Evolutionary conservation across 225 moss, liverwort and hornwort genomes (phyloP), one percentile per base, ranked within the genome.

Genomic region (Bryum argenteum): DNA sequence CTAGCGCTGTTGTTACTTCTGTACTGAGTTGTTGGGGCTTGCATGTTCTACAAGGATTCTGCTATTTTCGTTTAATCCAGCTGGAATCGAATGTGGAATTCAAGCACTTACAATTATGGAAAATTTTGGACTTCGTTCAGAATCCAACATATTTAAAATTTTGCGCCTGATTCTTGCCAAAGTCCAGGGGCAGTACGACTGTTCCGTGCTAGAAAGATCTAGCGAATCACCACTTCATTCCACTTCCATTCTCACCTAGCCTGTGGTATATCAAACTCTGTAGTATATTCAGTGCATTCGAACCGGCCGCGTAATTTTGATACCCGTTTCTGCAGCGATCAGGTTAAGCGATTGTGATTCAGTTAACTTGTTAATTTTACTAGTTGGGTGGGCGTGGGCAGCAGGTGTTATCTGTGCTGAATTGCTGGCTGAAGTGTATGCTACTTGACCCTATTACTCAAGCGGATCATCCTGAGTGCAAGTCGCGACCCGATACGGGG

Each of bases 401-500:
- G 48, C 89, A 96, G 95, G 85, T 98, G 13, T 70, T 98, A 75
- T 94, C 98, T 17, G 94, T 94, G 70, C 69, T 92, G 63, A 91
- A 92, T 70, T 98, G 98, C 77, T 98, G 98, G 98, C 76, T 98
- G 23, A 98, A 98, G 79, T 98, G 98, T 74, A 90, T 98, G 88
- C 72, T 94, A 63, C 88, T 98, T 37, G 94, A 94, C 42, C 98
- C 92, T 22, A 54, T 71, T 45, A 92, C 92, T 65, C 98, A 98
- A 78, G 77, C 55, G 11, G 98, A 98, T 78, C 90, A 98, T 51
- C 92, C 94, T 33, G 92, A 98, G 74, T 98, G 98, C 94, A 94
- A 92, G 81, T 94, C 98, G 64, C 92, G 98, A 39, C 94, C 94
- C 10, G 98, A 98, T 76, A 91, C 94, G 9, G 94, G 94, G 21